Evolutionary conservation across 1,284 basidiomycete genomes (phyloP).

Genomic region (Albatrellus sp.): DNA sequence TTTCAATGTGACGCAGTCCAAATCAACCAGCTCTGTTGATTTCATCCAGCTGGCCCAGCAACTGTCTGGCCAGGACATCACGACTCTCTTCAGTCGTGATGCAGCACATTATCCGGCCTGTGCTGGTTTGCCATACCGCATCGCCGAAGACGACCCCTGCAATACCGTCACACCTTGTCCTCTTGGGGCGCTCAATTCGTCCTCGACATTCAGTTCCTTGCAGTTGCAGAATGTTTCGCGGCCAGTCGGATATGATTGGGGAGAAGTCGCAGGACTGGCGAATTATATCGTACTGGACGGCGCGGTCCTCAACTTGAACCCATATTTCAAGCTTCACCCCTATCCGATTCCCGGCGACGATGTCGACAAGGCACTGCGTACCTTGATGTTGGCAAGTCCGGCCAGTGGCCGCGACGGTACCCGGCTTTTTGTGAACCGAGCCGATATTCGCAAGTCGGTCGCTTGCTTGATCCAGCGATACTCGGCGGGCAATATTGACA

Average conservation of each 20-base stretch:
- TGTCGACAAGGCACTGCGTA: constrained; percentile 79
- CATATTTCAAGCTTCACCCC: constrained; percentile 75
- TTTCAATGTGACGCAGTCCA: constrained; percentile 60
- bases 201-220: constrained; percentile 48
- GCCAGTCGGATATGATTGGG: constrained; percentile 81
- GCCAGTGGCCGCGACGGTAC: constrained; percentile 82
- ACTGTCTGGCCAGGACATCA: constrained; percentile 79
- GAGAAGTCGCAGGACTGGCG: constrained; percentile 54
- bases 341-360: constrained; percentile 57
- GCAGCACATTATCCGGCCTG: constrained; percentile 58
- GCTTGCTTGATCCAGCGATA: constrained; percentile 79
- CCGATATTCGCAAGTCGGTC: constrained; percentile 55
- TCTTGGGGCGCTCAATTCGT: constrained; percentile 41
- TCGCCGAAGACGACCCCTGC: constrained; percentile 72
- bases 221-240: constrained; percentile 52
- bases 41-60: constrained; percentile 46
- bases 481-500: constrained; percentile 91
- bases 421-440: constrained; percentile 64
- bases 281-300: constrained; percentile 89
- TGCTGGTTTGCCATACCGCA: constrained; percentile 42
- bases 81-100: constrained; percentile 66
- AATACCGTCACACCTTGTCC: constrained; percentile 42
- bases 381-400: constrained; percentile 39
- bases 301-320: constrained; percentile 83
- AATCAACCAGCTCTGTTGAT: constrained; percentile 38